Evolutionary conservation across 2,329 filamentous ascomycete genomes (phyloP), one percentile per base, ranked within the genome.

Genomic region (Bisporella sp.): DNA sequence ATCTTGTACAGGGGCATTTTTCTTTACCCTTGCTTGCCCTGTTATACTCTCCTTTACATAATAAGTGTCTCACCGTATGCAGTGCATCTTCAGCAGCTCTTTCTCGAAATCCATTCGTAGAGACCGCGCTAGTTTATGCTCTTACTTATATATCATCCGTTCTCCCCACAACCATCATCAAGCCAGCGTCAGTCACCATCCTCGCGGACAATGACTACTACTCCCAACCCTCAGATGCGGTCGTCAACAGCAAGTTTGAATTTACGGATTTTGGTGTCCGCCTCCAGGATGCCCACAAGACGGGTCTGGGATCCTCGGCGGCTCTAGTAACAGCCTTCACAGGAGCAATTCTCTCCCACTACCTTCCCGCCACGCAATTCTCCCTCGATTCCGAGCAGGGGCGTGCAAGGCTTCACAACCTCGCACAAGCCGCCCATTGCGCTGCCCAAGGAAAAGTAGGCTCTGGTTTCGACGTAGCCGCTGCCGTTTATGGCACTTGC

Each of bases 131-230:
- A 51, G 82, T 78, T 69, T 97, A 95, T 72, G 87, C 81, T 49
- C 78, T 97, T 60, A 93, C 86, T 49, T 96, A 96, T 70, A 83
- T 89, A 71, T 73, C 56, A 62, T 69, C 59, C 55, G 61, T 54
- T 65, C 54, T 69, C 47, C 63, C 64, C 41, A 61, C 70, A 59
- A 63, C 37, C 68, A 71, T 59, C 64, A 82, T 93, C 63, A 76
- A 77, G 11, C 81, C 90, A 4, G 72, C 85, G 31, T 81, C 81
- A 11, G 80, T 97, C 66, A 90, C 87, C 54, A 92, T 99, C 66
- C 79, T 97, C 35, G 92, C 93, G 53, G 90, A 96, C 71, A 91
- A 93, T 64, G 89, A 95, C 72, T 99, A 99, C 77, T 99, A 97
- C 74, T 96, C 93, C 4, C 82, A 84, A 53, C 76, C 83, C 3